Evolutionary conservation across 108 stramenopile genomes (phyloP).

Genomic region (Fragilariopsis cylindrus): DNA sequence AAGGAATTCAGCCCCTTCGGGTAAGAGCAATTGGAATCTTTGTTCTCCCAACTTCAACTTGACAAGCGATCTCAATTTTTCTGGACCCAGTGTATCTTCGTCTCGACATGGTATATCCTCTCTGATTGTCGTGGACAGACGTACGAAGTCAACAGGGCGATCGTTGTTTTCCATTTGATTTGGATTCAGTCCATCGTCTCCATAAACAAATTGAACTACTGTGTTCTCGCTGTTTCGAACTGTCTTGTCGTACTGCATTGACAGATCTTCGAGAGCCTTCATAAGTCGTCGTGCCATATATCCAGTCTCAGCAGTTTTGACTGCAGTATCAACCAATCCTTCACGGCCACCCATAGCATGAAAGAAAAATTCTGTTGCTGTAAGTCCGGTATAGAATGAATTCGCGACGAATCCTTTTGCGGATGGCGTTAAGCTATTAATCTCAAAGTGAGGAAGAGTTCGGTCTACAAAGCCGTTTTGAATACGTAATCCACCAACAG

Average conservation of each 20-base stretch:
- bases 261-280: conserved; percentile 97
- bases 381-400: conserved; percentile 96
- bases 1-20: conserved; percentile 67
- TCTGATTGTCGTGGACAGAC: conserved; percentile 62
- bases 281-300: conserved; percentile 99
- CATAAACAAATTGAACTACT: conserved; percentile 97
- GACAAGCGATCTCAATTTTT: conserved; percentile 53
- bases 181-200: conserved; percentile 97
- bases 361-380: conserved; percentile 99
- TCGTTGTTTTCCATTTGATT: conserved; percentile 94
- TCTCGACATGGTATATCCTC: conserved; percentile 60
- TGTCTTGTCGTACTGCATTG: conserved; percentile 93
- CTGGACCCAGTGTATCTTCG: conserved; percentile 46
- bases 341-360: conserved; percentile 99
- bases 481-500: conserved; percentile 97
- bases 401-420: conserved; percentile 98
- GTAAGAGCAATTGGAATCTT: conserved; percentile 67
- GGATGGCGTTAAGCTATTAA: conserved; percentile 86
- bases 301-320: conserved; percentile 99
- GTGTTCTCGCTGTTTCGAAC: conserved; percentile 96
- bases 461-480: conserved; percentile 97
- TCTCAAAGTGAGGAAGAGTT: conserved; percentile 90
- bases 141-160: conserved; percentile 81
- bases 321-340: conserved; percentile 99
- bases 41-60: conserved; percentile 46